Percentiles rank a stretch among this genome's conserved stretches.
These are phyloP conservation scores for Tinospora cordifolia DNA, from an alignment of 164 flowering plant genomes.

Conservation along the genomic window DNA sequence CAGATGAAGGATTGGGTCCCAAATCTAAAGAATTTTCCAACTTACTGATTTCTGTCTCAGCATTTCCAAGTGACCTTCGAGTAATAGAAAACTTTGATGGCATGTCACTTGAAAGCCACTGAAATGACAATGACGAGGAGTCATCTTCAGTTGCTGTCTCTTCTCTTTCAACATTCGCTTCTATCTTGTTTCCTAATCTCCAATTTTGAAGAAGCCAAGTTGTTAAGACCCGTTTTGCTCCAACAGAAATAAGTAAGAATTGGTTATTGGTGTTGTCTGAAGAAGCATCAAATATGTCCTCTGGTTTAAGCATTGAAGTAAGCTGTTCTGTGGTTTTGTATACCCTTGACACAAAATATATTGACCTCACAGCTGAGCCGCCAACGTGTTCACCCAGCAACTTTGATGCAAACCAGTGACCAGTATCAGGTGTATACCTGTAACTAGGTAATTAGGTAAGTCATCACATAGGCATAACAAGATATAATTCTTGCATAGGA, in stretches of 20 bases:
- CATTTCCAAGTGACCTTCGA: constrained; percentile 20
- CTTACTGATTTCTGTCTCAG: constrained; percentile 11
- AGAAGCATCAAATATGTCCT: constrained; percentile 4
- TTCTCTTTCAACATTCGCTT: constrained; percentile 8
- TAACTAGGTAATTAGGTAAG: not conserved
- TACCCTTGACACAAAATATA: constrained; percentile 59
- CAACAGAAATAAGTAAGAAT: constrained; percentile 75
- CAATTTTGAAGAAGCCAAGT: constrained; percentile 59
- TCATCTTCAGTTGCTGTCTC: constrained; percentile 17
- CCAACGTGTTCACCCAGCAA: constrained; percentile 97
- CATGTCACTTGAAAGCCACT: constrained; percentile 96
- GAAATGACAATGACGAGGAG: constrained; percentile 53
- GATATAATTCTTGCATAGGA: not conserved
- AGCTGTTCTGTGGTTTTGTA: constrained; percentile 24
- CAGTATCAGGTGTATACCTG: constrained; percentile 49
- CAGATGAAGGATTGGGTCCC: constrained; percentile 13
- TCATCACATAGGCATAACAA: not conserved
- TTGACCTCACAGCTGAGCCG: constrained; percentile 93
- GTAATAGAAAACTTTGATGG: constrained; percentile 49
- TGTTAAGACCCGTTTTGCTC: constrained; percentile 89
- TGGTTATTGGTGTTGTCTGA: constrained; percentile 35
- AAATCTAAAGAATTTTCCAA: constrained; percentile 16
- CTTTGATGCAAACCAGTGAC: constrained; percentile 63
- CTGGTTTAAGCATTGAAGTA: constrained; percentile 15
- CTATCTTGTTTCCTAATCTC: constrained; percentile 24